Conservation (phyloP, 768 basidiomycete genomes). For the Boletus vinaceobasis region DNA sequence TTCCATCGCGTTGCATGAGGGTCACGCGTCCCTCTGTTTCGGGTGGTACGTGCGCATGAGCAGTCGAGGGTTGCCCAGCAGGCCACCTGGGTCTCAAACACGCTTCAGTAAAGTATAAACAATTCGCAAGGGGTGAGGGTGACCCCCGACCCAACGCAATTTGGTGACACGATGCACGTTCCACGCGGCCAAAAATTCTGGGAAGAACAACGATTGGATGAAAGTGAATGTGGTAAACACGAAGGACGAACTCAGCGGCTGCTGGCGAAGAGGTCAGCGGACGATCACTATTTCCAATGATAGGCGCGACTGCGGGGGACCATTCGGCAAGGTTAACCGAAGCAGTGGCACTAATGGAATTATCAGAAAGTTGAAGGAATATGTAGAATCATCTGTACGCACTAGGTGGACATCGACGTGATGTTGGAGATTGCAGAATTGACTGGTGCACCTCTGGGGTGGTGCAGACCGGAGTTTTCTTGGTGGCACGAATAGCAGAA, state of each 20-base stretch:
- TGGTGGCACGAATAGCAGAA: background rate
- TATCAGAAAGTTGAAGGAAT: constrained; percentile 5
- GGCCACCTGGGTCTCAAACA: background rate
- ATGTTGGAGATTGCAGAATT: background rate
- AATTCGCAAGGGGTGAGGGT: background rate
- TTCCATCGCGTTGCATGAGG: background rate
- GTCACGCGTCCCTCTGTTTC: background rate
- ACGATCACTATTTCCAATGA: background rate
- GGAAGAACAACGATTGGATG: background rate
- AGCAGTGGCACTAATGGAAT: background rate
- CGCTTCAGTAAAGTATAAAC: background rate
- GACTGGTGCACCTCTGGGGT: background rate
- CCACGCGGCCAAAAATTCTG: constrained; percentile 2
- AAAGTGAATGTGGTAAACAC: background rate
- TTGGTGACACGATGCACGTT: background rate
- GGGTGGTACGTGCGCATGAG: background rate
- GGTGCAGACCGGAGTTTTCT: background rate
- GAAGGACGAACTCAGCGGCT: constrained; percentile 12
- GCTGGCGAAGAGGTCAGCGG: background rate
- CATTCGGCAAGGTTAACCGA: background rate
- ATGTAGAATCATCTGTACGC: background rate
- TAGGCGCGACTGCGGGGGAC: background rate
- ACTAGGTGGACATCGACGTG: constrained; percentile 1
- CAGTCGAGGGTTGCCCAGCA: background rate
- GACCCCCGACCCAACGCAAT: no score